Percentiles rank a stretch among this genome's conserved stretches.
Evolutionary conservation across 2,329 filamentous ascomycete genomes (phyloP).

Genomic region (Fusarium beomiforme): DNA sequence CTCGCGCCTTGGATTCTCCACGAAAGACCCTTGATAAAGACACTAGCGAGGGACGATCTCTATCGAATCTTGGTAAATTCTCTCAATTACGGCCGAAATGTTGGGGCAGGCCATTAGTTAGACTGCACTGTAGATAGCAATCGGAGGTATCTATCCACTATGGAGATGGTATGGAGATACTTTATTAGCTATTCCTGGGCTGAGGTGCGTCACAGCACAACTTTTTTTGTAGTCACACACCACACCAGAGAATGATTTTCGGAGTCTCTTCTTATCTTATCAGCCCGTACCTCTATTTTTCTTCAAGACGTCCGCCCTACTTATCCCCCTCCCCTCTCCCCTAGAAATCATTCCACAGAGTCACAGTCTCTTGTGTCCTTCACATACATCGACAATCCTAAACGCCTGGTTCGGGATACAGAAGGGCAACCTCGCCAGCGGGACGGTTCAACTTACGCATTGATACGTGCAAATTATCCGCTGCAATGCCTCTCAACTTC

Average conservation of each 20-base stretch:
- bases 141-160: conserved; percentile 26
- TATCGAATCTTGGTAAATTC: conserved; percentile 32
- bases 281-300: conserved; percentile 42
- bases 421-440: conserved; percentile 48
- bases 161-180: conserved; percentile 12
- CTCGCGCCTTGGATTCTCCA: conserved; percentile 16
- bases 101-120: conserved; percentile 33
- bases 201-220: conserved; percentile 14
- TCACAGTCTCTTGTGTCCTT: conserved; percentile 39
- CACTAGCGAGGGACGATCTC: conserved; percentile 29
- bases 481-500: conserved; percentile 53
- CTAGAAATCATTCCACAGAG: conserved; percentile 38
- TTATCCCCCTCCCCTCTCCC: conserved; percentile 28
- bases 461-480: conserved; percentile 46
- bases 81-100: conserved; percentile 34
- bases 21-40: conserved; percentile 9
- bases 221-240: conserved; percentile 32
- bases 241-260: conserved; percentile 41
- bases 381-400: conserved; percentile 34
- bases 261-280: conserved; percentile 42
- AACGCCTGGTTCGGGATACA: conserved; percentile 46
- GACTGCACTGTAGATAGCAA: conserved; percentile 2
- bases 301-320: conserved; percentile 21
- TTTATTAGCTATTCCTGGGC: neutral
- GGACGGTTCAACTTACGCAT: conserved; percentile 50